Conservation (phyloP, 192 early-diverging fungal species). For the Coemansia sp. region DNA sequence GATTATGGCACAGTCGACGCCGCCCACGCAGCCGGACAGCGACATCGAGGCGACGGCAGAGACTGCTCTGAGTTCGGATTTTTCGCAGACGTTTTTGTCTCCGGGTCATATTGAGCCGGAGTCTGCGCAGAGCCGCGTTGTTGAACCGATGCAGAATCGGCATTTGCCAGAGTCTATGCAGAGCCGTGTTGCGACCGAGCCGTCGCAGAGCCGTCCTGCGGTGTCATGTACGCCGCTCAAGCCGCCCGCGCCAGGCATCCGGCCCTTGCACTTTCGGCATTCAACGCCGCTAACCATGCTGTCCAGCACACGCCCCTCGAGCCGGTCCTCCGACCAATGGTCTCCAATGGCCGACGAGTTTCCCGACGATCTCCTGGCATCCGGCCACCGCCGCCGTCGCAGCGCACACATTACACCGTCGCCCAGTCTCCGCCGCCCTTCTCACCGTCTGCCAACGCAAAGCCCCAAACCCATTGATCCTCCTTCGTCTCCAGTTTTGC, state of each 20-base stretch:
- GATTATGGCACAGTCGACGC: constrained; percentile 17
- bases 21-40: constrained; percentile 31
- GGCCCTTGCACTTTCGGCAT: constrained; percentile 10
- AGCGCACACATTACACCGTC: constrained; percentile 3
- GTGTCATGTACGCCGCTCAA: neutral
- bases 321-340: constrained; percentile 4
- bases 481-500: neutral
- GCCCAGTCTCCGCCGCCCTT: neutral
- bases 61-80: constrained; percentile 30
- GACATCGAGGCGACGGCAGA: constrained; percentile 5
- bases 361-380: neutral
- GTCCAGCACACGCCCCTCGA: neutral
- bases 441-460: neutral
- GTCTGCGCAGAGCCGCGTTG: neutral
- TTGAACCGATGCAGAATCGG: too few relatives aligned
- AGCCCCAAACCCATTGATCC: neutral
- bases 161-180: too few relatives aligned
- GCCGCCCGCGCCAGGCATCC: constrained; percentile 1
- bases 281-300: constrained; percentile 8
- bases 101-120: neutral
- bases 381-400: constrained; percentile 7
- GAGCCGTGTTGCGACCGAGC: neutral
- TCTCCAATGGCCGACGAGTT: constrained; percentile 2
- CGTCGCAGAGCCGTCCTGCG: neutral
- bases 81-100: constrained; percentile 38